Percentiles rank a stretch among this genome's conserved stretches.
These are phyloP conservation scores for Caloboletus inedulis DNA, from an alignment of 1,284 basidiomycete species.

Conservation along the genomic window DNA sequence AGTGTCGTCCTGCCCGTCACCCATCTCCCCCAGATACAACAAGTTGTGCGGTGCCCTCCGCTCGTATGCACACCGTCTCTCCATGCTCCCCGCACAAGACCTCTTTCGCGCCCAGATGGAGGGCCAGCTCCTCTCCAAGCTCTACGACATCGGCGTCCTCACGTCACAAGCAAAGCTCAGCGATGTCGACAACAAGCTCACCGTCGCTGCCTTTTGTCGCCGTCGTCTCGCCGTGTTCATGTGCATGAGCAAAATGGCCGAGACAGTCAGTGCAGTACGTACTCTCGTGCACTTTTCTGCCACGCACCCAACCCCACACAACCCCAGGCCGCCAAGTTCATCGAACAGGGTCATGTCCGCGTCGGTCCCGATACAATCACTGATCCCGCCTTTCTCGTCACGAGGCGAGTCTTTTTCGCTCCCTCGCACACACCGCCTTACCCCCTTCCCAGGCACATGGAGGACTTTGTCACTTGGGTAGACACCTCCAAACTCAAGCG, in stretches of 20 bases:
- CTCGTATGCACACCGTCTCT: conserved; percentile 83
- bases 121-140: conserved; percentile 83
- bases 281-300: not conserved
- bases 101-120: conserved; percentile 88
- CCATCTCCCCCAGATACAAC: conserved; percentile 71
- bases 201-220: conserved; percentile 92
- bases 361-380: conserved; percentile 96
- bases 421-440: conserved; percentile 10
- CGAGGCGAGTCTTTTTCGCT: conserved; percentile 49
- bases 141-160: conserved; percentile 97
- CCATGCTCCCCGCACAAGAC: conserved; percentile 87
- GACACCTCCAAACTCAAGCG: conserved; percentile 97
- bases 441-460: conserved; percentile 71
- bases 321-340: conserved; percentile 86
- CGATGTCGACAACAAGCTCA: conserved; percentile 93
- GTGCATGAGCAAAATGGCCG: conserved; percentile 92
- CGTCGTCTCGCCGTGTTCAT: conserved; percentile 90
- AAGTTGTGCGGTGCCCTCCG: conserved; percentile 89
- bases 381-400: conserved; percentile 96
- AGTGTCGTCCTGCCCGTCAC: not conserved
- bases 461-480: conserved; percentile 99
- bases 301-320: conserved; percentile 5
- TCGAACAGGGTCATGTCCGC: conserved; percentile 97
- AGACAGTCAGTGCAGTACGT: conserved; percentile 91
- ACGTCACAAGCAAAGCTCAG: conserved; percentile 79